Evolutionary conservation across 495 filamentous ascomycete genomes (phyloP).

Genomic region (Mycothermus thermophilus): DNA sequence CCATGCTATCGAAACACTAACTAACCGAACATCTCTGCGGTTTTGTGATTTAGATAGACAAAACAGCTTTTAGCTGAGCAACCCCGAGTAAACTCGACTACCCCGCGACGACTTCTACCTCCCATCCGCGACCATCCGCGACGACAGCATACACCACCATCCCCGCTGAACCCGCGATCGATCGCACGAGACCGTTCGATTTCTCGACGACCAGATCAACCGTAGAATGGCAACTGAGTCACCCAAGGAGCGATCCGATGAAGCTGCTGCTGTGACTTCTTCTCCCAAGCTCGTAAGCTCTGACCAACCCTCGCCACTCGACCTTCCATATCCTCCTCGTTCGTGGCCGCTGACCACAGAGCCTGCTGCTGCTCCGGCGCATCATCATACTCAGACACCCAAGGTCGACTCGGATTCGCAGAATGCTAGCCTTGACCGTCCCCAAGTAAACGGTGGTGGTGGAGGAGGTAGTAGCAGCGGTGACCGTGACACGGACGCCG

Average conservation of each 20-base stretch:
- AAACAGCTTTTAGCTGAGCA: too few species aligned
- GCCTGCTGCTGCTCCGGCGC: slow-evolving; percentile 3
- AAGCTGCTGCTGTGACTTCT: slow-evolving; percentile 34
- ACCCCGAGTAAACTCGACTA: too few species aligned
- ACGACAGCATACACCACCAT: too few species aligned
- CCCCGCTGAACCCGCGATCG: slow-evolving; percentile 10
- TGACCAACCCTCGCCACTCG: not conserved
- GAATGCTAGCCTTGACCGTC: slow-evolving; percentile 28
- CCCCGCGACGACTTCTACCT: slow-evolving; percentile 12
- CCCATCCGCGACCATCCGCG: too few species aligned
- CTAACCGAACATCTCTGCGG: slow-evolving; percentile 4
- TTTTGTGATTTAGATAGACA: slow-evolving; percentile 2
- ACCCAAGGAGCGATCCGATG: slow-evolving; percentile 36
- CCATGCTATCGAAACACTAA: not conserved
- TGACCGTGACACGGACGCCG: too few species aligned
- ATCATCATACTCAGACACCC: slow-evolving; percentile 20
- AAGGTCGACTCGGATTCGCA: slow-evolving; percentile 24
- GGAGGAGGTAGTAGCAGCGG: too few species aligned
- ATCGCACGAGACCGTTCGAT: too few species aligned
- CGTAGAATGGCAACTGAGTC: slow-evolving; percentile 49
- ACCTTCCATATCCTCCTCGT: not conserved
- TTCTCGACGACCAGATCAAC: slow-evolving; percentile 18
- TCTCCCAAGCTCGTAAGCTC: slow-evolving; percentile 34
- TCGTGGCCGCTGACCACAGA: slow-evolving; percentile 5
- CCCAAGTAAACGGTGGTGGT: slow-evolving; percentile 36